Conservation (phyloP, 441 rosid species). For the Erysimum cheiri region DNA sequence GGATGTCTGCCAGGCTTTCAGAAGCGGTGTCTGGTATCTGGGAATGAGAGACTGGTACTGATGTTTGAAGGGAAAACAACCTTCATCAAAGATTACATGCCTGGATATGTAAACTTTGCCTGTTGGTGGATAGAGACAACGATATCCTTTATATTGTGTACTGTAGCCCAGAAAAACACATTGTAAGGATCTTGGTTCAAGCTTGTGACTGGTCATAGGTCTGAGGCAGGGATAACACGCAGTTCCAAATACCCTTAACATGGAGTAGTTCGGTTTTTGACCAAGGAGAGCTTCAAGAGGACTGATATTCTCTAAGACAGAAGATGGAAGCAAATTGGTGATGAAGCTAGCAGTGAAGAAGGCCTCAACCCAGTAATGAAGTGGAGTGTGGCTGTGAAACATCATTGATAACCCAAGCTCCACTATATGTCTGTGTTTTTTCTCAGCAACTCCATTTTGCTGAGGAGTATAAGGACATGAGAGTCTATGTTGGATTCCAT, state of each 20-base stretch:
- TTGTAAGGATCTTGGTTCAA: not conserved
- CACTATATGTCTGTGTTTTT: too few relatives aligned
- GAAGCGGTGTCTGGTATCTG: fast-evolving
- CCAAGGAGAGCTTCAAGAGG: not conserved
- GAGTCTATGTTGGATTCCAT: too few relatives aligned
- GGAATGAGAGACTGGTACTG: not conserved
- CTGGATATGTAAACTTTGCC: not conserved
- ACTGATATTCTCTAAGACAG: too few relatives aligned
- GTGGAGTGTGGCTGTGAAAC: too few relatives aligned
- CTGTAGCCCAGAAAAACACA: not conserved
- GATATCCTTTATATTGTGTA: not conserved
- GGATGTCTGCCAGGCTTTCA: not conserved
- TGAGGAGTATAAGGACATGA: too few relatives aligned
- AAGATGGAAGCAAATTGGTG: too few relatives aligned
- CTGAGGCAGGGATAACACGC: fast-evolving
- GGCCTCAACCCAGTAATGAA: too few relatives aligned
- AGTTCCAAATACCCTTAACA: not conserved
- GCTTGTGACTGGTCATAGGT: fast-evolving
- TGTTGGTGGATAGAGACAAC: not conserved
- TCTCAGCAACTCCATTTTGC: too few relatives aligned
- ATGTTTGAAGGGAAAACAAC: fast-evolving
- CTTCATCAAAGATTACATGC: not conserved
- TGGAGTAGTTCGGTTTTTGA: not conserved
- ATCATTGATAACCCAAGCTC: too few relatives aligned
- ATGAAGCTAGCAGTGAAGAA: too few relatives aligned